Base-by-base conservation (phyloP, 768 basidiomycete genomes). In the Boletus huronensis region DNA sequence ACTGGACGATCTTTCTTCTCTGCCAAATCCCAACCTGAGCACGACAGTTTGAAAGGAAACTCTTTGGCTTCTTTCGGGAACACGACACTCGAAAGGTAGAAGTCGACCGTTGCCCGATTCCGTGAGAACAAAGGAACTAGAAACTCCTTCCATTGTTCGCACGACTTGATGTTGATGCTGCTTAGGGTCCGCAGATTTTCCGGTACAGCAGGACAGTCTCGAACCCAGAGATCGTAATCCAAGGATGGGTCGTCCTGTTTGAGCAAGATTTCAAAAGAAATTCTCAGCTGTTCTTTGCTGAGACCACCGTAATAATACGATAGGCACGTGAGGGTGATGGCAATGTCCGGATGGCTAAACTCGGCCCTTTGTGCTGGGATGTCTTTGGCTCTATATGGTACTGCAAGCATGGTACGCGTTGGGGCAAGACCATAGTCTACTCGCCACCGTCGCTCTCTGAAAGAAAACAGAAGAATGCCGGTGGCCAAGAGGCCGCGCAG, bases 341-440 rank as follows among this genome's bases (percentile, higher is more conserved):
- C 64, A 11, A 75, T 52, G 21, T 75, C 74, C 0, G 74, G 74
- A 43, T 76, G 74, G 5, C 70, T 72, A 35, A 75, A 75, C 19
- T 76, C 74, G n/a, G 74, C 74, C 26, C 69, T 61, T 40, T 61
- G 55, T 7, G 74, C 61, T 0, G 74, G 74, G 19, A 73, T 58
- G 23, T 76, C 75, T 50, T 72, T 75, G 0, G 74, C 75, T 2
- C 73, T 61, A 25, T 75, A 75, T 0, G 74, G 74, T 1, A 75
- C 75, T 0, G 74, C 74, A 5, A 75, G 57, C 60, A 64, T 59
- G 0, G 74, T 74, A 16, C 74, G 70, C 17, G 38, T 6, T 6
- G 54, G 64, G 38, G 72, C 55, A 16, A 71, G 70, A 3, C 74
- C 74, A 58, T 72, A 76, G 50, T 75, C 70, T 8, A 76, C 75